Base-by-base conservation (phyloP, 495 filamentous ascomycete genomes). In the Coniosporium apollinis region DNA sequence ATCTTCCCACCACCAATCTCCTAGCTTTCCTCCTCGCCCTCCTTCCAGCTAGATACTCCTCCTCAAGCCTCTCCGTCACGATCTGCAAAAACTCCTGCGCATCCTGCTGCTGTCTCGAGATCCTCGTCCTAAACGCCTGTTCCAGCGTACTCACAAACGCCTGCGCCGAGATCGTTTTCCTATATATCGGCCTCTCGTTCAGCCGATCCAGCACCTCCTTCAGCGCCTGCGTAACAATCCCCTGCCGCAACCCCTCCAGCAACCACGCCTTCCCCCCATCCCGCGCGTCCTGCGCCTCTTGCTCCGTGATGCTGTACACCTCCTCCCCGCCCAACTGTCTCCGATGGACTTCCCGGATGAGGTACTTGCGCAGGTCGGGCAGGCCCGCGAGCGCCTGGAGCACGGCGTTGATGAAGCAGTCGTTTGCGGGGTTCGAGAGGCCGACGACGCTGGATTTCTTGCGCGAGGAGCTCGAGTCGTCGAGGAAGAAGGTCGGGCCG, bases 381-480 rank as follows among this genome's bases (percentile, higher is more conserved):
- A 96, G 65, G 1, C 89, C 89, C n/a, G 91, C 87, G 14, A 99
- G 65, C 0, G 82, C 84, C 59, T 99, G 89, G 22, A 96, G 68
- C 16, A 92, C 79, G 16, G 86, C 94, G 57, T 99, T 99, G 62
- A 99, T 94, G 62, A 96, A 99, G 63, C 89, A 99, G 57, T 99
- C 91, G 61, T 96, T 96, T 39, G 86, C 91, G 3, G 83, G 70
- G 48, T 99, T 99, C 11, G 66, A 64, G 18, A 99, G 66, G 28
- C 89, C 89, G 15, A 99, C 86, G 29, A 85, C 78, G 40, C 80
- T 80, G 52, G 83, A 86, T 58, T 87, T 92, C 32, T 81, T 72
- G 37, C 69, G 60, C 36, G 55, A 71, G 15, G 74, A 65, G 33
- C 66, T 61, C 18, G 84, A 79, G 42, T 70, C 69, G 58, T 97